These are phyloP conservation scores for Glycine soja DNA, from an alignment of 306 rosid species.

Conservation along the genomic window DNA sequence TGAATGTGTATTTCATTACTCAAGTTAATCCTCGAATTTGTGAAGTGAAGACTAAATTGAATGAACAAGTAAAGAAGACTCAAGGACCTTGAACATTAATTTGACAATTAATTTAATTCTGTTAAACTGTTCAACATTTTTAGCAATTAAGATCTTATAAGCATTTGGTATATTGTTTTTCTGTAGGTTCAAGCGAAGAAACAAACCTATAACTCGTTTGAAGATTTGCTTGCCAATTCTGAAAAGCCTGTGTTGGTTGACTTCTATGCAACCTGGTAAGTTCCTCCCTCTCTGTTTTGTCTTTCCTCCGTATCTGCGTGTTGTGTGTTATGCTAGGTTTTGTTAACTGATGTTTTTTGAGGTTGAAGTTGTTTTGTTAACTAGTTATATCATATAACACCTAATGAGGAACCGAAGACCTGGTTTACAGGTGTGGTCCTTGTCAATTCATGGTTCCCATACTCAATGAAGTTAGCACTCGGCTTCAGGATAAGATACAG, in stretches of 20 bases:
- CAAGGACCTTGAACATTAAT: background rate
- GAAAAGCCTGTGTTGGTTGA: constrained; percentile 90
- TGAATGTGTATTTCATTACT: too few relatives aligned
- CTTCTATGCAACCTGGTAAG: constrained; percentile 97
- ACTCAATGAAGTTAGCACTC: constrained; percentile 77
- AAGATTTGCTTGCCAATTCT: constrained; percentile 76
- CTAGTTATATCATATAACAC: background rate
- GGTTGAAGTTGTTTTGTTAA: background rate
- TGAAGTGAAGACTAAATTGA: background rate
- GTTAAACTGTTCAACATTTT: constrained; percentile 4
- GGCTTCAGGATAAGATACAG: constrained; percentile 68
- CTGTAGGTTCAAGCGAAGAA: constrained; percentile 83
- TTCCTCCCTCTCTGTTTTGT: constrained; percentile 4
- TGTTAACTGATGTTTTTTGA: constrained; percentile 13
- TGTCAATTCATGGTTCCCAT: constrained; percentile 95
- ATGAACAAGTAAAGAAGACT: background rate
- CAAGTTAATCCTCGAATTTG: background rate
- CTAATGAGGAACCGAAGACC: constrained; percentile 38
- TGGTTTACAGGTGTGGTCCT: constrained; percentile 90
- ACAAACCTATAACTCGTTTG: constrained; percentile 80
- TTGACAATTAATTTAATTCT: background rate
- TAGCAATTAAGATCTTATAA: background rate
- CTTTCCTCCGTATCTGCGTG: background rate
- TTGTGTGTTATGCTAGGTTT: background rate
- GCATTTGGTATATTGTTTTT: constrained; percentile 9